Evolutionary conservation across 306 rosid species (phyloP).

Genomic region (Glycyrrhiza uralensis): DNA sequence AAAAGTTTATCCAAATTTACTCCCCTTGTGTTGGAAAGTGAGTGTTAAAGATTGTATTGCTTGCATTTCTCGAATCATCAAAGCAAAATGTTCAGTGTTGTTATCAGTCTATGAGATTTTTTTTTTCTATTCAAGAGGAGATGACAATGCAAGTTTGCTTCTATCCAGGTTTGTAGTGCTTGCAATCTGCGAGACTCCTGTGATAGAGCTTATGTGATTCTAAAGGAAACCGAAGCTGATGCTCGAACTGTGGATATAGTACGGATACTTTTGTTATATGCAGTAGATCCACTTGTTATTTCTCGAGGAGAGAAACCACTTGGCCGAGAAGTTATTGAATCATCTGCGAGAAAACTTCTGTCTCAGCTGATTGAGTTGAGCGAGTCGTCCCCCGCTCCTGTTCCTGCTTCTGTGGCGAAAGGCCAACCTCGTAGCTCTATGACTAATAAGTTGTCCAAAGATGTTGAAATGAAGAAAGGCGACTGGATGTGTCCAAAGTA

Average conservation of each 20-base stretch:
- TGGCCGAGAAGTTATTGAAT: slow-evolving; percentile 68
- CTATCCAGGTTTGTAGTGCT: slow-evolving; percentile 73
- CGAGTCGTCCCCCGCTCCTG: slow-evolving; percentile 49
- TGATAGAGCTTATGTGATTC: slow-evolving; percentile 83
- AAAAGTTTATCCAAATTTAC: no score
- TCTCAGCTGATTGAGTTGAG: slow-evolving; percentile 66
- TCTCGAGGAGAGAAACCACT: slow-evolving; percentile 61
- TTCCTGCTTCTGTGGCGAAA: slow-evolving; percentile 34
- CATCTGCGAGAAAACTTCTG: slow-evolving; percentile 75
- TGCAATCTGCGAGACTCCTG: slow-evolving; percentile 86
- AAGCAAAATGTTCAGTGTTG: neutral
- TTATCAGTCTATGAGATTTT: neutral
- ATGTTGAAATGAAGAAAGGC: slow-evolving; percentile 68
- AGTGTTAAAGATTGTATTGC: neutral
- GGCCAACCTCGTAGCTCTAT: slow-evolving; percentile 20
- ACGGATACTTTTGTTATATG: slow-evolving; percentile 68
- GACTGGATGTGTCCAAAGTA: slow-evolving; percentile 93
- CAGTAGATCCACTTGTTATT: slow-evolving; percentile 74
- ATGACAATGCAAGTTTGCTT: slow-evolving; percentile 25
- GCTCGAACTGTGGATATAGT: slow-evolving; percentile 91
- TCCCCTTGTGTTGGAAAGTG: neutral
- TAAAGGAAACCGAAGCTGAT: slow-evolving; percentile 57
- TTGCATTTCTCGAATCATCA: neutral
- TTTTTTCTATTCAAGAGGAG: neutral
- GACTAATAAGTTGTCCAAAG: slow-evolving; percentile 27